Percentiles rank a stretch among this genome's conserved stretches.
phyloP scores from a whole-genome alignment of 345 rosid genomes.

The Excoecaria agallocha region DNA sequence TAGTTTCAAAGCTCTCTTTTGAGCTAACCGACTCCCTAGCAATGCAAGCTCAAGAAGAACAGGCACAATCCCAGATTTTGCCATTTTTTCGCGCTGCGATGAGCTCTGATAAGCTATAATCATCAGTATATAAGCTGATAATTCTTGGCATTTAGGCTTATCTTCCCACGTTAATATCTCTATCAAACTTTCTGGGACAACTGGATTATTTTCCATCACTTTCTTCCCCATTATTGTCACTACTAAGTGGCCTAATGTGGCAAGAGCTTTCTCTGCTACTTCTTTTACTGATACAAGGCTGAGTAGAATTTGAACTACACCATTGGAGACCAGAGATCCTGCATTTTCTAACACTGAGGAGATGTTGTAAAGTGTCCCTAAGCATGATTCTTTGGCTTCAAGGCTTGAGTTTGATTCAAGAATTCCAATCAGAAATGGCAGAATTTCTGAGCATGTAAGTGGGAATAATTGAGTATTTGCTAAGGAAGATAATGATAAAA shows the following conservation, averaged over 20 bases:
- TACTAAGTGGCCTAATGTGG: conserved; percentile 69
- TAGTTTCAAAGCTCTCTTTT: conserved; percentile 76
- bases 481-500: conserved; percentile 57
- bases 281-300: conserved; percentile 41
- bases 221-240: conserved; percentile 76
- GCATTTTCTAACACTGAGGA: conserved; percentile 66
- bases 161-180: conserved; percentile 90
- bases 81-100: conserved; percentile 66
- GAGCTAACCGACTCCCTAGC: conserved; percentile 70
- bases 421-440: conserved; percentile 49
- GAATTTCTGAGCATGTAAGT: conserved; percentile 38
- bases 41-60: conserved; percentile 68
- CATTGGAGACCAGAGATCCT: conserved; percentile 49
- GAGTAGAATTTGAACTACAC: conserved; percentile 49
- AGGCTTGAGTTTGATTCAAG: conserved; percentile 48
- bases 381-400: conserved; percentile 55
- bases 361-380: conserved; percentile 55
- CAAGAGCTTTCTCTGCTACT: conserved; percentile 66
- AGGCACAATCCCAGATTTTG: conserved; percentile 69
- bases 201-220: conserved; percentile 54
- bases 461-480: conserved; percentile 45
- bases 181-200: conserved; percentile 61
- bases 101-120: conserved; percentile 83
- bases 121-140: conserved; percentile 73
- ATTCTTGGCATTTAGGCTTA: conserved; percentile 77